Evolutionary conservation across 805 yeast genomes (phyloP), one percentile per base, ranked within the genome.

Genomic region (Yamadazyma ubonensis): DNA sequence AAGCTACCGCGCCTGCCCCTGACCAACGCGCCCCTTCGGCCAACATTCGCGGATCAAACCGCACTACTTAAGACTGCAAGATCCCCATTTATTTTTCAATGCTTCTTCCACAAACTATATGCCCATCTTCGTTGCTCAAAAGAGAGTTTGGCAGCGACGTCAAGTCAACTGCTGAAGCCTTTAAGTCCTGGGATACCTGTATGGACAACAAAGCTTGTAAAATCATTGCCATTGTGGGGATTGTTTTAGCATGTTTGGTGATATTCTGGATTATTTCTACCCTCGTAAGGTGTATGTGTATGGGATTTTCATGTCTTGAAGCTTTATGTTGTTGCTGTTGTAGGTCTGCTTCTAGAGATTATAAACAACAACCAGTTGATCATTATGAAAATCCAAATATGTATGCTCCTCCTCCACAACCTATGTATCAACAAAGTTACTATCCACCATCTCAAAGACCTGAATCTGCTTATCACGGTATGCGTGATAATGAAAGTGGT

Each of bases 121-220:
- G 52, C 33, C 48, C 46, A n/a, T 23, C 45, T 10, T n/a, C 36
- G 5, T 25, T 46, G 1, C 17, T 39, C 17, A 42, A 40, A 29
- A 33, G 48, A 36, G 35, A 17, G 5, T 32, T 50, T 23, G 19
- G 18, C 4, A 26, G 29, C 2, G 61, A 57, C 29, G 60, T 60
- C 31, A 52, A 40, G 15, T 43, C 61, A 23, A 66, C 71, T 4
- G 71, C 70, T 12, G 79, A 81, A 12, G 53, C 84, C 5, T 83
- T 83, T 67, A 76, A 69, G 53, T 49, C 58, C 38, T 86, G 95
- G 93, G 78, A 81, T 54, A 76, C 86, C 2, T 86, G 95, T 61
- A 85, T 84, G 91, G 83, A 73, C 53, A 83, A 84, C 58, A 79
- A 64, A 32, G 70, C 80, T 33, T 86, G 95, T 61, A 86, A 86